Evolutionary conservation across 2,329 filamentous ascomycete genomes (phyloP).

Genomic region (Clathrospora elynae): DNA sequence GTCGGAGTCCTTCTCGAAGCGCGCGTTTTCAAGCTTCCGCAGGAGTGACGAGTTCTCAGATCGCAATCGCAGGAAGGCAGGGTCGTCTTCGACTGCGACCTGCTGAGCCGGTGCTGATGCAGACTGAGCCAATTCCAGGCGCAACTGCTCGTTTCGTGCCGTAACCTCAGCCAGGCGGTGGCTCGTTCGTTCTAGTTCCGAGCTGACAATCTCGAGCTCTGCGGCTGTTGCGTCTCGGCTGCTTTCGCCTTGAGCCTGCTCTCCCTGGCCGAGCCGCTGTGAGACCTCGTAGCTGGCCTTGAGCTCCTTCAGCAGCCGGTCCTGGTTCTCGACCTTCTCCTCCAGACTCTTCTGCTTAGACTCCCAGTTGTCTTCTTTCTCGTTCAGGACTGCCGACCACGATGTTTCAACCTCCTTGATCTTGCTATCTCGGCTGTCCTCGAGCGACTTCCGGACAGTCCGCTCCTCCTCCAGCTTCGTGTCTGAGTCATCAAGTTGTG

Average conservation of each 20-base stretch:
- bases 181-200: conserved; percentile 89
- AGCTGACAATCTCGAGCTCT: conserved; percentile 90
- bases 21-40: conserved; percentile 80
- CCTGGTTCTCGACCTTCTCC: conserved; percentile 93
- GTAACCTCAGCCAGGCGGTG: conserved; percentile 87
- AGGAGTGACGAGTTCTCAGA: conserved; percentile 93
- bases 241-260: conserved; percentile 62
- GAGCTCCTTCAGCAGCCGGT: conserved; percentile 87
- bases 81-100: conserved; percentile 80
- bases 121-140: conserved; percentile 86
- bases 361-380: conserved; percentile 96
- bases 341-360: conserved; percentile 89
- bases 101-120: conserved; percentile 71
- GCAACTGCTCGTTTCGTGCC: conserved; percentile 89
- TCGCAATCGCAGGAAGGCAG: conserved; percentile 81
- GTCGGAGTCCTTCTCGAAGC: conserved; percentile 82
- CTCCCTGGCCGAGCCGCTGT: conserved; percentile 79
- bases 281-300: conserved; percentile 98
- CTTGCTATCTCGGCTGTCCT: conserved; percentile 75
- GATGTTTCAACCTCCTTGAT: conserved; percentile 89
- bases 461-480: conserved; percentile 79
- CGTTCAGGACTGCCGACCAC: conserved; percentile 86
- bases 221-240: conserved; percentile 75
- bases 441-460: conserved; percentile 71
- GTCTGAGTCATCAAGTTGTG: conserved; percentile 83